phyloP scores from a whole-genome alignment of 176 grass and related monocot genomes.

The Aegilops speltoides region DNA sequence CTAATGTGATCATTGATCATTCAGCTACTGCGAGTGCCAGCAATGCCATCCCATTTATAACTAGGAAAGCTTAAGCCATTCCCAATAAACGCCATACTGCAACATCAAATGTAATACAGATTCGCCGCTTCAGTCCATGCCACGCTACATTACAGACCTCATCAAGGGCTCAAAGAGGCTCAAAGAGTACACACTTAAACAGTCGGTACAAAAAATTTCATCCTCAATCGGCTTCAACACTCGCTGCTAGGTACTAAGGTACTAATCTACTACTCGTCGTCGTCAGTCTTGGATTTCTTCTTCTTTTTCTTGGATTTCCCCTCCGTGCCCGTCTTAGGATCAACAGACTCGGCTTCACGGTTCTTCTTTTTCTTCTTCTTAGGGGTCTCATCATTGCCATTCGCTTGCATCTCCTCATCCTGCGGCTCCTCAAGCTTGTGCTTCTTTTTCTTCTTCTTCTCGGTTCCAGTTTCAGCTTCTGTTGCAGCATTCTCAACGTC shows the following conservation, averaged over 20 bases:
- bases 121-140: not conserved
- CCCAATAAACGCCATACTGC: no score
- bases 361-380: constrained; percentile 59
- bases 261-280: not conserved
- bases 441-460: constrained; percentile 58
- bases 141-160: constrained; percentile 12
- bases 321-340: constrained; percentile 29
- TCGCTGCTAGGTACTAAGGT: not conserved
- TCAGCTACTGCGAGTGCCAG: not conserved
- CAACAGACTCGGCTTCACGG: constrained; percentile 13
- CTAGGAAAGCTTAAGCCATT: not conserved
- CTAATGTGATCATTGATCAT: no score
- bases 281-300: constrained; percentile 29
- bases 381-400: constrained; percentile 27
- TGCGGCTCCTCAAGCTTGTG: constrained; percentile 20
- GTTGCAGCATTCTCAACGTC: constrained; percentile 30
- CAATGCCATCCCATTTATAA: not conserved
- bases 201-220: not conserved
- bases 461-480: constrained; percentile 42
- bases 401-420: constrained; percentile 7
- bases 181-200: not conserved
- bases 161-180: not conserved
- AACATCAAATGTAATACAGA: not conserved
- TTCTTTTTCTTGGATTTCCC: constrained; percentile 50
- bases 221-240: not conserved